Conservation (phyloP, 176 grass and related monocot genomes). For the Juncus effusus region DNA sequence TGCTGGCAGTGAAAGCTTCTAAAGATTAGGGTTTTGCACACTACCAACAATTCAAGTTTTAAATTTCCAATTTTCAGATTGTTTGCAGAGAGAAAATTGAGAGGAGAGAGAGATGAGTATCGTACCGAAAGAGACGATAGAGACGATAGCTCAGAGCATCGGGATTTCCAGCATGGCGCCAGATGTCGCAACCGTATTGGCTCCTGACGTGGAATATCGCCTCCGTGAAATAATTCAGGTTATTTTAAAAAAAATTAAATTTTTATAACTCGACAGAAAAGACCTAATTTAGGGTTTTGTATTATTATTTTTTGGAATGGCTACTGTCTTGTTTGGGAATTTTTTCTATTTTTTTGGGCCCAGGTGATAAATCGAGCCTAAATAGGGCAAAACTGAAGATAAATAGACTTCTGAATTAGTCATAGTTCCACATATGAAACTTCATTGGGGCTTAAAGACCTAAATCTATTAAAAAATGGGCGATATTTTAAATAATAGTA, state of each 20-base stretch:
- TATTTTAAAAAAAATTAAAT: neutral
- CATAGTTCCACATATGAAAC: too few species aligned
- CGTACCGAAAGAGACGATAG: conserved; percentile 89
- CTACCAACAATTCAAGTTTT: neutral
- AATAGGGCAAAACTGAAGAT: too few species aligned
- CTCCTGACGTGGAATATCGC: conserved; percentile 84
- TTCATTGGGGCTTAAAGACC: too few species aligned
- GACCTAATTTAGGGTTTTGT: neutral
- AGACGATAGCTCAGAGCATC: conserved; percentile 78
- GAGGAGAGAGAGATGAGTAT: conserved; percentile 53
- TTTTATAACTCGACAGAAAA: neutral
- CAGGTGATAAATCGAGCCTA: neutral
- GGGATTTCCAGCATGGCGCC: conserved; percentile 63
- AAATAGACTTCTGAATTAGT: too few species aligned
- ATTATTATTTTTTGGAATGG: neutral
- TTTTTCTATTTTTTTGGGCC: neutral
- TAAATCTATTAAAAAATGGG: neutral
- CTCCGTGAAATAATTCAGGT: conserved; percentile 98
- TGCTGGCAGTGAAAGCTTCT: too few species aligned
- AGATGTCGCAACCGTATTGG: conserved; percentile 68
- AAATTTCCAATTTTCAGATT: neutral
- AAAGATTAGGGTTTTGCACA: too few species aligned
- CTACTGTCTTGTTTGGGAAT: too few species aligned
- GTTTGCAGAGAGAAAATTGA: neutral
- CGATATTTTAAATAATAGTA: neutral